Evolutionary conservation across 2,329 filamentous ascomycete species (phyloP).

Genomic region (Davidsoniella eucalypti): DNA sequence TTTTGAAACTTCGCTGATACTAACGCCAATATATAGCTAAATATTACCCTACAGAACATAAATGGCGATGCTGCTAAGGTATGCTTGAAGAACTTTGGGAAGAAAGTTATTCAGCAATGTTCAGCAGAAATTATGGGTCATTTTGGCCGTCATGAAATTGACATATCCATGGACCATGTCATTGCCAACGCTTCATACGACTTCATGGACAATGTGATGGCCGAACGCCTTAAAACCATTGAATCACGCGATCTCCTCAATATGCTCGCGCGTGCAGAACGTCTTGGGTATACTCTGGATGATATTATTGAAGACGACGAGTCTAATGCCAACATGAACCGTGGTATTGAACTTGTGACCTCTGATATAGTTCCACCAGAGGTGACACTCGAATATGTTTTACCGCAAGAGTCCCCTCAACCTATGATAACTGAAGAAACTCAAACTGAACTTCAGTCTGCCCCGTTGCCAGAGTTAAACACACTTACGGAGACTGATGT

Average conservation of each 20-base stretch:
- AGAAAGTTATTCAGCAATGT: conserved; percentile 24
- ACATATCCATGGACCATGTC: conserved; percentile 31
- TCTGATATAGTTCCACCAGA: background rate
- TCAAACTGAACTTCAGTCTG: too few species aligned
- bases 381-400: too few species aligned
- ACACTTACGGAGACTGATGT: too few species aligned
- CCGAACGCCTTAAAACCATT: conserved; percentile 35
- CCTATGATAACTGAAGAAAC: too few species aligned
- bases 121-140: conserved; percentile 25
- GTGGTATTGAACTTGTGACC: conserved; percentile 8
- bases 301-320: conserved; percentile 15
- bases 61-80: conserved; percentile 20
- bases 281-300: conserved; percentile 30
- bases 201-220: conserved; percentile 37
- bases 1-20: background rate
- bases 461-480: too few species aligned
- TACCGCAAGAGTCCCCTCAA: too few species aligned
- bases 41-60: conserved; percentile 30
- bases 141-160: conserved; percentile 20
- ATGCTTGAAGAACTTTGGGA: conserved; percentile 30
- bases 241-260: conserved; percentile 38
- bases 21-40: conserved; percentile 19
- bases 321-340: conserved; percentile 9
- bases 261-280: conserved; percentile 37
- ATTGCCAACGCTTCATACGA: conserved; percentile 28